Conservation (phyloP, 805 yeast species). For the Lachancea meyersii region DNA sequence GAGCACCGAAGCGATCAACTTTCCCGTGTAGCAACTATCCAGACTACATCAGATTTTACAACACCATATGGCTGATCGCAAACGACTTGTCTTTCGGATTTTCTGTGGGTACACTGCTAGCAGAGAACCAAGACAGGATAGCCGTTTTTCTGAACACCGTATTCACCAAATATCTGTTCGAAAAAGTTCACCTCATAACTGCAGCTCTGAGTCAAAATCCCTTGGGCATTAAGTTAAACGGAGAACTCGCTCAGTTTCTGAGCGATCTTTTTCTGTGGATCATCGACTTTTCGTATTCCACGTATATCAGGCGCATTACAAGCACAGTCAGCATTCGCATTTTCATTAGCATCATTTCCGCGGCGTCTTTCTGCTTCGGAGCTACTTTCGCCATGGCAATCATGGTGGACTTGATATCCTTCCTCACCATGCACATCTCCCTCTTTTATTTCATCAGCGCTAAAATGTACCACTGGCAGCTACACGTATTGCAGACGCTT, state of each 20-base stretch:
- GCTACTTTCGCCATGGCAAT: conserved; percentile 64
- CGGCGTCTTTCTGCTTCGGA: conserved; percentile 48
- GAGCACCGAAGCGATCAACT: too few species aligned
- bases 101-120: conserved; percentile 45
- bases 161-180: conserved; percentile 29
- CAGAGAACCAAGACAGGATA: conserved; percentile 36
- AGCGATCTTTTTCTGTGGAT: conserved; percentile 88
- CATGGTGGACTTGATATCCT: conserved; percentile 54
- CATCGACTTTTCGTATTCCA: conserved; percentile 53
- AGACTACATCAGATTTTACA: conserved; percentile 73
- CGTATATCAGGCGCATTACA: conserved; percentile 21
- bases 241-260: conserved; percentile 75
- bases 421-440: conserved; percentile 64
- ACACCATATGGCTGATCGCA: conserved; percentile 77
- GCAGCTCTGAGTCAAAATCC: conserved; percentile 83
- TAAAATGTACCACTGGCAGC: conserved; percentile 70
- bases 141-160: conserved; percentile 31
- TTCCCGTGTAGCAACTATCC: conserved; percentile 44
- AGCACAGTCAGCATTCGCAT: conserved; percentile 25
- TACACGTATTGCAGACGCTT: conserved; percentile 60
- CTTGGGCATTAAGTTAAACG: conserved; percentile 87
- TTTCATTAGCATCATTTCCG: conserved; percentile 31
- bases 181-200: conserved; percentile 44
- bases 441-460: conserved; percentile 76
- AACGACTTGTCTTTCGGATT: conserved; percentile 79